Base-by-base conservation (phyloP, 1,284 basidiomycete species). In the Trametes sp. region DNA sequence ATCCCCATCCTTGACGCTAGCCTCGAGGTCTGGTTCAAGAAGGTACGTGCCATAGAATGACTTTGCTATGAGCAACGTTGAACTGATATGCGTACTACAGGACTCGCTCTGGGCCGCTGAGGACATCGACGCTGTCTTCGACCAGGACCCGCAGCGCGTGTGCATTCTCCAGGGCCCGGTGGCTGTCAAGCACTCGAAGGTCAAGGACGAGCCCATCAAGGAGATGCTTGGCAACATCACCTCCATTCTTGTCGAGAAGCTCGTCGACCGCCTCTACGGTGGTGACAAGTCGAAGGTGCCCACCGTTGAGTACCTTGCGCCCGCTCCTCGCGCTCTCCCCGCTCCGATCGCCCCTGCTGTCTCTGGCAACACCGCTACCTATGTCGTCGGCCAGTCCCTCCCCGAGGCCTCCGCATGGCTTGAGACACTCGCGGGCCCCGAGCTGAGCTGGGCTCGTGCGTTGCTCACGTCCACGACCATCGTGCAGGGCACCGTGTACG, bases 1-100 rank as follows among this genome's bases (percentile, higher is more conserved):
- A 98, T 99, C 71, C 96, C 97, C n/a, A 89, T 98, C 54, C 86
- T 99, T 52, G 96, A 98, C 77, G 87, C 89, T 26, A 88, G 80
- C 69, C 98, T 99, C 75, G 95, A 97, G 77, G 95, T 98, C 59
- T 98, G 96, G 95, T 98, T 98, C 83, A 98, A 98, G 86, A 98
- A 98, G 88, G 93, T 92, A 64, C 28, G 82, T 70, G 1, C 51
- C 29, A 35, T 61, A 64, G 21, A 31, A 42, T 48, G 53, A 24
- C 55, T 13, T 26, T 62, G 41, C 45, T 2, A 28, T 62, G 29
- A 59, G 57, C 28, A 4, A 49, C 57, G 16, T 11, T 63, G 77
- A 26, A 77, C 54, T 4, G 8, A 46, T 53, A 41, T 10, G 54
- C 61, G 2, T 13, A 10, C 13, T 26, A 58, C 75, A 95, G 93